Evolutionary conservation across 2,329 filamentous ascomycete genomes (phyloP), one percentile per base, ranked within the genome.

Genomic region (Cladorrhinum sp.): DNA sequence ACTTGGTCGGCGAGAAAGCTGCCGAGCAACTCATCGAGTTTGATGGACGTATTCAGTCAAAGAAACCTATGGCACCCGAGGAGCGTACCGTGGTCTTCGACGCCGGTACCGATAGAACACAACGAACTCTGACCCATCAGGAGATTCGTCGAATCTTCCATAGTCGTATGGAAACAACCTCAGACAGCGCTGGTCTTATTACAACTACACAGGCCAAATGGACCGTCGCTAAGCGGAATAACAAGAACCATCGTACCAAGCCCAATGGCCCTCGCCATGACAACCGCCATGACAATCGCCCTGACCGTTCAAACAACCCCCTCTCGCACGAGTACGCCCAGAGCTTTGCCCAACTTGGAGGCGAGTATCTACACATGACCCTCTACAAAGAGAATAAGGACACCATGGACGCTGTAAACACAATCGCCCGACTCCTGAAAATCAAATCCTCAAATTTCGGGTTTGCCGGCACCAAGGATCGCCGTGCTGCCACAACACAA

Each of bases 341-440:
- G 57, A 64, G 66, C 26, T 65, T 67, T 30, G 26, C 53, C 56
- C 64, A 65, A 66, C 69, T 61, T 63, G 73, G 82, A n/a, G 91
- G 90, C 18, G 88, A 92, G 54, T 95, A 91, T 73, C 78, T 96
- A 14, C 92, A 96, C 73, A 96, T 96, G 73, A 94, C 91, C 0
- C 80, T 97, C 56, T 96, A 94, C 83, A 97, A 97, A 77, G 93
- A 96, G 77, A 97, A 97, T 77, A 93, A 94, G 72, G 93, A 97
- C 72, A 97, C 93, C 1, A 96, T 96, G 90, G 93, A 97, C 68
- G 88, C 91, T 0, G 81, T 96, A 57, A 88, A 86, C 57, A 91
- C 89, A 69, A 82, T 97, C 46, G 85, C 88, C 1, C 88, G 88
- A 49, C 83, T 89, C 65, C 76, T 96, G 64, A 90, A 88, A 71